Percentiles rank a stretch among this genome's conserved stretches.
Conservation (phyloP, 2,329 filamentous ascomycete species). For the Xylariaceae sp. region DNA sequence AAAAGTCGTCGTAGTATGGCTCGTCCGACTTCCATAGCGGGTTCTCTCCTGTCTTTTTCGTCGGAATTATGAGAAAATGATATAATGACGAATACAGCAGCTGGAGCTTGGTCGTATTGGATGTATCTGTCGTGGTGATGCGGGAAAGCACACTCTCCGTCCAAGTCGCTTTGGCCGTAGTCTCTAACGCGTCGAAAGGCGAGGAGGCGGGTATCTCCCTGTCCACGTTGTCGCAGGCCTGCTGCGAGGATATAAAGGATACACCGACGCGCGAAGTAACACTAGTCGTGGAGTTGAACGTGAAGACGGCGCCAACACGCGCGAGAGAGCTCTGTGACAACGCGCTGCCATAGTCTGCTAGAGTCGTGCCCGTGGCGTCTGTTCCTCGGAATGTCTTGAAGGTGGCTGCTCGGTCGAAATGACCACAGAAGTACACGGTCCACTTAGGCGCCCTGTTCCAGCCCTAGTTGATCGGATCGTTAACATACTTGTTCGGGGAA, state of each 20-base stretch:
- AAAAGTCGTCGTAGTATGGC: conserved; percentile 67
- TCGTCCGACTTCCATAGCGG: conserved; percentile 58
- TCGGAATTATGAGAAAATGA: conserved; percentile 63
- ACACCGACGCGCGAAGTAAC: conserved; percentile 59
- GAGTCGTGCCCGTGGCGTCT: conserved; percentile 26
- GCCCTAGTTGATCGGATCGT: too few relatives aligned
- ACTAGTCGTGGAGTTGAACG: conserved; percentile 40
- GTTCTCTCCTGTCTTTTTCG: conserved; percentile 67
- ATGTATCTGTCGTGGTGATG: conserved; percentile 52
- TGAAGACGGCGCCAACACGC: conserved; percentile 48
- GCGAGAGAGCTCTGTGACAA: conserved; percentile 33
- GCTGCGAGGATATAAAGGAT: conserved; percentile 58
- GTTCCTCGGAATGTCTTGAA: conserved; percentile 41
- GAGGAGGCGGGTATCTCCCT: conserved; percentile 47
- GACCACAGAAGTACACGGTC: conserved; percentile 59
- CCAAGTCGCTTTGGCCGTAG: conserved; percentile 49
- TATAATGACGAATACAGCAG: conserved; percentile 65
- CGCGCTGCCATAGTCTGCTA: conserved; percentile 31
- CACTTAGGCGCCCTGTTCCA: conserved; percentile 61
- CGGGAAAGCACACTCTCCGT: conserved; percentile 58
- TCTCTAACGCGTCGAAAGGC: conserved; percentile 38
- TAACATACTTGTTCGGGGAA: too few relatives aligned
- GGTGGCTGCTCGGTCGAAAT: conserved; percentile 44
- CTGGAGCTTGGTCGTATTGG: conserved; percentile 47
- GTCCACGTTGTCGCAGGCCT: conserved; percentile 56